Evolutionary conservation across 2,329 filamentous ascomycete species (phyloP).

Genomic region (Paecilomyces sp.): DNA sequence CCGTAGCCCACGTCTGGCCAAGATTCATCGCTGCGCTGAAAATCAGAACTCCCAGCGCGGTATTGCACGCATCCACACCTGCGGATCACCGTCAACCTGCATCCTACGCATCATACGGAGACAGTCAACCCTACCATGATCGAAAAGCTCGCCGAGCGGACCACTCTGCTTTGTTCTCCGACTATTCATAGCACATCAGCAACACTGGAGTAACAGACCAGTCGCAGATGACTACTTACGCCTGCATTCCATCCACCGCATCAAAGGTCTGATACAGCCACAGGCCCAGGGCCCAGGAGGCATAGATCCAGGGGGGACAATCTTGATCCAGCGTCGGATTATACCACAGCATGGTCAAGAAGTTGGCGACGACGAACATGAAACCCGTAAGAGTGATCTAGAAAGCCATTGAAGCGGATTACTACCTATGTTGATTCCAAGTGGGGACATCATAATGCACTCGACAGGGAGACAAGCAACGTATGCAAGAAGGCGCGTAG

Average conservation of each 20-base stretch:
- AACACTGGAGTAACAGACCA: constrained; percentile 1
- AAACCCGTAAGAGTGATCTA: constrained; percentile 87
- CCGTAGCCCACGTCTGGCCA: constrained; percentile 84
- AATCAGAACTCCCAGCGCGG: constrained; percentile 82
- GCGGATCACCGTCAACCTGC: constrained; percentile 3
- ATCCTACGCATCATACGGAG: background rate
- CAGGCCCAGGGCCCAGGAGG: constrained; percentile 78
- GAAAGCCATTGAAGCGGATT: background rate
- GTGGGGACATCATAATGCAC: background rate
- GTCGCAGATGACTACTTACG: constrained; percentile 49
- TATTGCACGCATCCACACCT: constrained; percentile 90
- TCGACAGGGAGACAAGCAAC: background rate
- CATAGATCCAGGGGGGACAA: constrained; percentile 93
- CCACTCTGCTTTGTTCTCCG: constrained; percentile 87
- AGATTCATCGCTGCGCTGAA: constrained; percentile 91
- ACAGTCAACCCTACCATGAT: constrained; percentile 61
- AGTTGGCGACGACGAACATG: constrained; percentile 78
- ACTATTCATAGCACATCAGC: constrained; percentile 34
- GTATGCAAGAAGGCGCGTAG: background rate
- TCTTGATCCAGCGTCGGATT: constrained; percentile 90
- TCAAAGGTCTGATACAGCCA: constrained; percentile 99
- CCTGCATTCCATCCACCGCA: constrained; percentile 89
- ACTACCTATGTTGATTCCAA: background rate
- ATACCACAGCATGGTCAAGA: constrained; percentile 91
- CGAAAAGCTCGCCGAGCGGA: constrained; percentile 90